A percentile compares a stretch with the other conserved stretches of the same genome.
phyloP scores from a whole-genome alignment of 2,329 filamentous ascomycete genomes.

The Pseudocercospora crystallina region DNA sequence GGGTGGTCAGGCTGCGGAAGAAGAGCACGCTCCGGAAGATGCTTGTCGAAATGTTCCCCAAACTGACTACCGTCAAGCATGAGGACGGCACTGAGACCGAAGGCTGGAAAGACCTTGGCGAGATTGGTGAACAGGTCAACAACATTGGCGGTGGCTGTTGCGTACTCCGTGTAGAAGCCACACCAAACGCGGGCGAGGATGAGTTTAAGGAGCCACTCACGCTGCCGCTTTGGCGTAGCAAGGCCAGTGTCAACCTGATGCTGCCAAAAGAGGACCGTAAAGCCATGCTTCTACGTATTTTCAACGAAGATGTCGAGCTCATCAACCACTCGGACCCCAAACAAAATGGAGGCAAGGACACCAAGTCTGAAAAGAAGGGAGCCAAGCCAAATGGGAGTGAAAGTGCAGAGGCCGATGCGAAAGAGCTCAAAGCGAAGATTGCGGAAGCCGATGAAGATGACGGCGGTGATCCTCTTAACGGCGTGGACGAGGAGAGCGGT shows the following conservation, averaged over 20 bases:
- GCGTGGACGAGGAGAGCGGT: constrained; percentile 8
- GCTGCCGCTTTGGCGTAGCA: constrained; percentile 89
- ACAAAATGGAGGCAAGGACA: constrained; percentile 16
- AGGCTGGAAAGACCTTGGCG: constrained; percentile 73
- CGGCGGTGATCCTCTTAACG: constrained; percentile 9
- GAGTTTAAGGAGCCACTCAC: constrained; percentile 76
- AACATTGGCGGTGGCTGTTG: constrained; percentile 88
- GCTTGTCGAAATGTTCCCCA: constrained; percentile 95
- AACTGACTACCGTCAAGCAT: constrained; percentile 53
- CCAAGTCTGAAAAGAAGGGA: constrained; percentile 5
- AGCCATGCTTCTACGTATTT: constrained; percentile 87
- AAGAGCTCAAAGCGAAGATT: constrained; percentile 17
- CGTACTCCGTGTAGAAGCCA: constrained; percentile 68
- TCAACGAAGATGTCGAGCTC: constrained; percentile 82
- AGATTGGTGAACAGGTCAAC: constrained; percentile 80
- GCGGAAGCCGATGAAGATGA: constrained; percentile 19
- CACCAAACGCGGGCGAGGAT: constrained; percentile 36
- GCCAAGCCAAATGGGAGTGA: constrained; percentile 14
- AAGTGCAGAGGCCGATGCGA: constrained; percentile 20
- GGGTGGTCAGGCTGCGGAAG: constrained; percentile 72
- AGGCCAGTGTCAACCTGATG: constrained; percentile 93
- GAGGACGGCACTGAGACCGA: constrained; percentile 52
- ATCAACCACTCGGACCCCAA: constrained; percentile 60
- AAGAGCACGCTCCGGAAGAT: constrained; percentile 79
- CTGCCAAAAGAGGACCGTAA: constrained; percentile 92